Conservation (phyloP, 805 yeast species). For the Myxozyma neglecta region DNA sequence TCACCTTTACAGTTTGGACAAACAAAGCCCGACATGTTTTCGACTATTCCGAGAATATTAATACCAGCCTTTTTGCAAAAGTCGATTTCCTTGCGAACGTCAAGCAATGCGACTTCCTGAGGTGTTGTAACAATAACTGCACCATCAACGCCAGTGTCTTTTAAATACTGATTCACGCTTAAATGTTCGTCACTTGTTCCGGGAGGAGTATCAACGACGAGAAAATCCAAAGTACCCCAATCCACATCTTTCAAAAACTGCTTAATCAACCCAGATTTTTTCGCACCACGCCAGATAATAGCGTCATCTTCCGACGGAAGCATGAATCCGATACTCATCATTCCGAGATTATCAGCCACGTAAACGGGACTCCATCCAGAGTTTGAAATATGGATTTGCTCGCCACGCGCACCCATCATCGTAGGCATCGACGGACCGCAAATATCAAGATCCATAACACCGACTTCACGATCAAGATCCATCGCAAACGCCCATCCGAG, state of each 20-base stretch:
- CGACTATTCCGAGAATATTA: slow-evolving; percentile 83
- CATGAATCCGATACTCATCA: slow-evolving; percentile 88
- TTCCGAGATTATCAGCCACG: slow-evolving; percentile 89
- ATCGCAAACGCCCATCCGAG: slow-evolving; percentile 81
- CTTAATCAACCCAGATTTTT: slow-evolving; percentile 88
- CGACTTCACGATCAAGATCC: slow-evolving; percentile 77
- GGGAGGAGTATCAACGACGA: slow-evolving; percentile 95
- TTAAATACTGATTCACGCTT: slow-evolving; percentile 81
- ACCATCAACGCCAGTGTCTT: slow-evolving; percentile 91
- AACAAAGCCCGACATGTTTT: slow-evolving; percentile 97
- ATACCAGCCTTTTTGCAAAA: slow-evolving; percentile 91
- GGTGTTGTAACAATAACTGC: slow-evolving; percentile 95
- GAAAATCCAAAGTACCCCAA: slow-evolving; percentile 83
- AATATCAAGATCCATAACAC: slow-evolving; percentile 95
- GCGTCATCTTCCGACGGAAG: slow-evolving; percentile 19
- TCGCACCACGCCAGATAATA: slow-evolving; percentile 94
- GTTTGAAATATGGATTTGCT: slow-evolving; percentile 81
- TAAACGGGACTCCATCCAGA: slow-evolving; percentile 97
- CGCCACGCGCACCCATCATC: slow-evolving; percentile 90
- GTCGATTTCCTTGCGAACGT: slow-evolving; percentile 93
- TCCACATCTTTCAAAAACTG: slow-evolving; percentile 92
- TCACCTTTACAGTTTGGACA: slow-evolving; percentile 93
- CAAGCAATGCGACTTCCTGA: slow-evolving; percentile 92
- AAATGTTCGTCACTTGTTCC: slow-evolving; percentile 98
- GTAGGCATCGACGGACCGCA: slow-evolving; percentile 97